Evolutionary conservation across 257 asterid species (phyloP).

Genomic region (Cordia subcordata): DNA sequence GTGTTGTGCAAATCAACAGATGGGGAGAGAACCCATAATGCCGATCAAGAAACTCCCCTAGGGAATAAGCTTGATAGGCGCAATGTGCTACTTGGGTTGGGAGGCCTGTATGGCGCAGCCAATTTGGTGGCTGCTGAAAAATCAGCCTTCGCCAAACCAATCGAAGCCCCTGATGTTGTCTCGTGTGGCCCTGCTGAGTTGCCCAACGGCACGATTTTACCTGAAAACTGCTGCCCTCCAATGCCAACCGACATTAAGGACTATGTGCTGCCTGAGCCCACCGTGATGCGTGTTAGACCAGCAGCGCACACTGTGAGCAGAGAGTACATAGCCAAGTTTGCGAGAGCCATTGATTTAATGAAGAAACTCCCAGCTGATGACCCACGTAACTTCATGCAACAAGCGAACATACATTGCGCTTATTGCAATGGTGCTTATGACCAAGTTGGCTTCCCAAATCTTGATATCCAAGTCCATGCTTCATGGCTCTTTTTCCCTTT

Average conservation of each 20-base stretch:
- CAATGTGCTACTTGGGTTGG: constrained; percentile 28
- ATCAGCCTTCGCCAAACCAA: constrained; percentile 9
- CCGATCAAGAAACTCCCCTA: background rate
- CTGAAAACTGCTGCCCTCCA: constrained; percentile 19
- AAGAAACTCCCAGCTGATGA: constrained; percentile 16
- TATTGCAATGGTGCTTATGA: constrained; percentile 21
- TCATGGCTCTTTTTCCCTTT: constrained; percentile 32
- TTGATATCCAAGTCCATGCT: constrained; percentile 16
- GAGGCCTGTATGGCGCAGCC: constrained; percentile 27
- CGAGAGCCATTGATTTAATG: constrained; percentile 17
- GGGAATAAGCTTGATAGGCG: constrained; percentile 25
- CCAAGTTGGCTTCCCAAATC: background rate
- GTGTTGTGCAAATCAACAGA: background rate
- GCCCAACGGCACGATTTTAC: background rate
- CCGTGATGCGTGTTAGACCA: constrained; percentile 11
- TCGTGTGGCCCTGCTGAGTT: constrained; percentile 6
- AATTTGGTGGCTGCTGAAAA: background rate
- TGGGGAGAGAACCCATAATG: too few relatives aligned
- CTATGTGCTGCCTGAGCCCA: constrained; percentile 5
- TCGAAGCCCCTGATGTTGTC: constrained; percentile 9
- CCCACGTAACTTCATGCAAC: constrained; percentile 21
- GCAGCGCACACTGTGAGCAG: constrained; percentile 18
- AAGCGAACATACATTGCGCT: constrained; percentile 34
- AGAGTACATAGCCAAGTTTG: constrained; percentile 13
- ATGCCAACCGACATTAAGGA: background rate